Conservation (phyloP, 768 basidiomycete genomes). For the Lactarius sp. region DNA sequence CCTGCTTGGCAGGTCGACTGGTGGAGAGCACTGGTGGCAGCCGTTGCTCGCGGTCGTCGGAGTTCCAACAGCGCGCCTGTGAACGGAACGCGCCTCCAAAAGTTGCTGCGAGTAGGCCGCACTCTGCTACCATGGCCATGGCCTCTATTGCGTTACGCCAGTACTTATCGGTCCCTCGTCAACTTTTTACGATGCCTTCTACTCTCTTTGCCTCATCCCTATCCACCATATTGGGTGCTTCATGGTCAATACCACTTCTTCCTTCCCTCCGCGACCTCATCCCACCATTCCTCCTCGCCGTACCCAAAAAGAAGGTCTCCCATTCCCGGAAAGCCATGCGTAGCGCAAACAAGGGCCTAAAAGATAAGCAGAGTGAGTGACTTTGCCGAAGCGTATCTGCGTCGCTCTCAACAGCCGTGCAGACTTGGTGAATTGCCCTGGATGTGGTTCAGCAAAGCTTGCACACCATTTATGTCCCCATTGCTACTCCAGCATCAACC, state of each 20-base stretch:
- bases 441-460: conserved; percentile 82
- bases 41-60: conserved; percentile 15
- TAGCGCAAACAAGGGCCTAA: conserved; percentile 88
- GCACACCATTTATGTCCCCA: conserved; percentile 81
- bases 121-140: not conserved
- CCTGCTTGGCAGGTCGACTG: conserved; percentile 19
- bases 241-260: conserved; percentile 38
- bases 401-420: not conserved
- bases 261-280: conserved; percentile 64
- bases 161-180: conserved; percentile 17
- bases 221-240: conserved; percentile 28
- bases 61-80: conserved; percentile 16
- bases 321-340: conserved; percentile 96
- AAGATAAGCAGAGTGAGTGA: conserved; percentile 82
- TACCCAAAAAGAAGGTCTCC: conserved; percentile 90
- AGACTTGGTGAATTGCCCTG: conserved; percentile 92
- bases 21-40: conserved; percentile 9
- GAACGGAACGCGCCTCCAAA: too few relatives aligned
- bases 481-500: conserved; percentile 69
- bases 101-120: too few relatives aligned
- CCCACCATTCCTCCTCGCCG: conserved; percentile 84
- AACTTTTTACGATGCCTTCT: conserved; percentile 26
- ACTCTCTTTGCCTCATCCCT: conserved; percentile 28
- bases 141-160: not conserved
- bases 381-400: not conserved